Base-by-base conservation (phyloP, 805 yeast species). In the Wickerhamiella dianesei region DNA sequence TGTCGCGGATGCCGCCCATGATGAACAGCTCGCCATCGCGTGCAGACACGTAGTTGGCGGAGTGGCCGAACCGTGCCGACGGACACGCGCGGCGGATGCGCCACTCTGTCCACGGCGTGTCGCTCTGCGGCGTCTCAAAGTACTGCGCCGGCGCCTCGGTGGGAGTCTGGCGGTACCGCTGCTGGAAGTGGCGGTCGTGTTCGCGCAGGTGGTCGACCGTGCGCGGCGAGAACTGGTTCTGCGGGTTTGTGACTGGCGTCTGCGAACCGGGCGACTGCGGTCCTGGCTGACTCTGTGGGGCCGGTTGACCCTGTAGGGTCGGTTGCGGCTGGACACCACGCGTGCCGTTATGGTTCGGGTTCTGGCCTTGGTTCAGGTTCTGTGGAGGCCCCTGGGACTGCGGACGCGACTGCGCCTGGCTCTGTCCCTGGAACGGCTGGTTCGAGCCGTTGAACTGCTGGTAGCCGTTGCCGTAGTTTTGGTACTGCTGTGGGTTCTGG, bases 1-100 rank as follows among this genome's bases (percentile, higher is more conserved):
- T 84, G 46, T 88, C 95, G 59, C 88, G 81, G 43, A 92, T 70
- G 6, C 99, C 99, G 39, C 99, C 98, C 85, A 92, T 88, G 19
- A 92, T 72, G 60, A 77, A 86, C 18, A 87, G 67, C 50, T 86
- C 92, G 46, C 85, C 85, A 47, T 80, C 80, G 25, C 85, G 87
- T 13, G 92, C 79, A 4, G 86, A 74, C 20, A 77, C 67, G 20
- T 81, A 68, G 2, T 94, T 83, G 0, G 92, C 80, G 1, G 94
- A 85, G 64, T 89, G 97, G 56, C 96, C 80, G 61, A 86, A 87
- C 40, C 98, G 76, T 2, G 99, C 97, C 59, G 89, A 87, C 1
- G 97, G 98, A 2, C 92, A 82, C 3, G 66, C 66, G 37, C 64
- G 62, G 45, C 56, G 53, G 44, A 64, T 56, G 39, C 46, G 49